phyloP scores from a whole-genome alignment of 116 monocot genomes.

The Phalaenopsis hybrid region DNA sequence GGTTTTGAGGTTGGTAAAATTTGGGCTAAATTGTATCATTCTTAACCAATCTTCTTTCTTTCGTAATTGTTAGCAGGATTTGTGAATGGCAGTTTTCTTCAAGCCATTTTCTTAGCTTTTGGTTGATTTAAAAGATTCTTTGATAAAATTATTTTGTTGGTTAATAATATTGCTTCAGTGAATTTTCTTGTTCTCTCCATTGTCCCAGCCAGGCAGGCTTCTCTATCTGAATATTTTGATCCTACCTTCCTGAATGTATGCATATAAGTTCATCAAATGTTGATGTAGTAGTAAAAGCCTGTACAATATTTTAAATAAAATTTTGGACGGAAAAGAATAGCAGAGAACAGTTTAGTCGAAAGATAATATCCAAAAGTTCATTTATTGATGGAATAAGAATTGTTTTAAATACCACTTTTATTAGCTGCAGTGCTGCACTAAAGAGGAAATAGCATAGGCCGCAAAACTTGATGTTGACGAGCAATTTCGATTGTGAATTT shows the following conservation, averaged over 20 bases:
- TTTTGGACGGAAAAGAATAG: not conserved
- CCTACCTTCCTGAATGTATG: not conserved
- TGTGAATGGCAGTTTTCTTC: not conserved
- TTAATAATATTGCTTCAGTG: not conserved
- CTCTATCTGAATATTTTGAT: not conserved
- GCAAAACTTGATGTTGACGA: no score
- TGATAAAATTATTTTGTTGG: not conserved
- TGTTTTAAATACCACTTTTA: no score
- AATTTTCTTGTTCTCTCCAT: not conserved
- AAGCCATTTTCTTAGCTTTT: not conserved
- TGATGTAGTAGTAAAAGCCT: not conserved
- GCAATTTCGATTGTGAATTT: no score
- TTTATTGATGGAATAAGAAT: no score
- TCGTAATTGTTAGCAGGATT: not conserved
- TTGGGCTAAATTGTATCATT: not conserved
- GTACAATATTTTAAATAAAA: not conserved
- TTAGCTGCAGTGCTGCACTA: no score
- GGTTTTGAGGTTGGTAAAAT: conserved; percentile 80
- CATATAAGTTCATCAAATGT: not conserved
- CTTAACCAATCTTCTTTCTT: not conserved
- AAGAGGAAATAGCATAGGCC: no score
- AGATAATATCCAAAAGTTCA: no score
- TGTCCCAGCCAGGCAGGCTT: not conserved
- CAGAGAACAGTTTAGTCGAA: not conserved
- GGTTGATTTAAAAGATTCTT: not conserved